Conservation (phyloP, 202 grass and related monocot species). For the Musa balbisiana region DNA sequence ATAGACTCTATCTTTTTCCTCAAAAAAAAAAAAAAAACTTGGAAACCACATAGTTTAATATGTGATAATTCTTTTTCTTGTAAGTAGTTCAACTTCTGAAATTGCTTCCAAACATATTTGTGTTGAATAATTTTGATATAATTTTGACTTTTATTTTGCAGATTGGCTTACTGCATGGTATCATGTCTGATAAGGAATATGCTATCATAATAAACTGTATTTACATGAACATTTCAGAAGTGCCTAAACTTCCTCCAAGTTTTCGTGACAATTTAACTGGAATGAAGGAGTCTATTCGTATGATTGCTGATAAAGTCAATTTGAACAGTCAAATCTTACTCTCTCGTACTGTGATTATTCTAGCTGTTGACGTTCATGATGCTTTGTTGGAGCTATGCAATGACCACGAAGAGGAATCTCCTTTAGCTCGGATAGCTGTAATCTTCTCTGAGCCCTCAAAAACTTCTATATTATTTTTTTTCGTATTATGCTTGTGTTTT, state of each 20-base stretch:
- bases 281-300: conserved; percentile 82
- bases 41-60: no score
- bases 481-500: conserved; percentile 1
- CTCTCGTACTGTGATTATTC: conserved; percentile 56
- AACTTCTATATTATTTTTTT: conserved; percentile 3
- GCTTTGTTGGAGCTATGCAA: conserved; percentile 71
- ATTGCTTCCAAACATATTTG: conserved; percentile 6
- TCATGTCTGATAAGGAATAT: conserved; percentile 97
- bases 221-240: conserved; percentile 76
- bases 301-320: conserved; percentile 94
- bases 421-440: conserved; percentile 73
- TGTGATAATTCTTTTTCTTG: no score
- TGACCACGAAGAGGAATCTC: conserved; percentile 67
- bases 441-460: conserved; percentile 27
- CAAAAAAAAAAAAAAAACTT: not conserved
- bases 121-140: conserved; percentile 4
- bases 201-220: conserved; percentile 78
- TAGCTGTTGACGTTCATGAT: conserved; percentile 71
- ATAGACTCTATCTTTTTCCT: not conserved
- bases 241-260: conserved; percentile 78
- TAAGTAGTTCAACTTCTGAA: not conserved
- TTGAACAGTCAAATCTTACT: conserved; percentile 70
- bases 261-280: conserved; percentile 66
- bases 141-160: conserved; percentile 30
- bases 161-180: conserved; percentile 73